Evolutionary conservation across 805 yeast genomes (phyloP).

Genomic region (Yarrowia divulgata): DNA sequence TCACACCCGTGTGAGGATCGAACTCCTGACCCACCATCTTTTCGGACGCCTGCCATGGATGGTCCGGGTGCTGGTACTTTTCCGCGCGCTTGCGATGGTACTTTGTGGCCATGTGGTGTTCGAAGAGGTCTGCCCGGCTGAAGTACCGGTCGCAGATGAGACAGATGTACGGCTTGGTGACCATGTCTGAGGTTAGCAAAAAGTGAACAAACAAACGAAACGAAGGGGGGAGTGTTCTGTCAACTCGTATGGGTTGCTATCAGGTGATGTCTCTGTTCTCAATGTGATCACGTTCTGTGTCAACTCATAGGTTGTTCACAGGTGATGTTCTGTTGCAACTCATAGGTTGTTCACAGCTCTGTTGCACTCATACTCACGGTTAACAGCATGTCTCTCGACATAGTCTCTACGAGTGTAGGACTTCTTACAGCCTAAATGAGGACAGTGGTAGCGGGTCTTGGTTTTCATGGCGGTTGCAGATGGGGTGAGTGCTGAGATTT

Average conservation of each 20-base stretch:
- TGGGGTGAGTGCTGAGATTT: too few relatives aligned
- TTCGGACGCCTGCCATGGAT: constrained; percentile 19
- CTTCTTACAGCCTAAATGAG: constrained; percentile 52
- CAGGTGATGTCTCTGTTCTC: too few relatives aligned
- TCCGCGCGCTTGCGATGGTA: constrained; percentile 48
- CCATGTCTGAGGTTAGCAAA: constrained; percentile 26
- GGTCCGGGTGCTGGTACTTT: constrained; percentile 25
- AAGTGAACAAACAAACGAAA: too few relatives aligned
- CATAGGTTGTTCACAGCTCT: too few relatives aligned
- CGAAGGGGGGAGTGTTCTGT: too few relatives aligned
- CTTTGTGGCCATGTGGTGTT: constrained; percentile 50
- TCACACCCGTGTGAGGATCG: background rate
- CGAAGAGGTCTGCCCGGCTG: constrained; percentile 50
- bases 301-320: too few relatives aligned
- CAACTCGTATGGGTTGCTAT: too few relatives aligned
- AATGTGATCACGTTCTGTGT: too few relatives aligned
- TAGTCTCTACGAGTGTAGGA: constrained; percentile 51
- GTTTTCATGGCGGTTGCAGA: background rate
- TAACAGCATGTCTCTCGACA: constrained; percentile 51
- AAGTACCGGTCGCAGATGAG: constrained; percentile 50
- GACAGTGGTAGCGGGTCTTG: constrained; percentile 46
- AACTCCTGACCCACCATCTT: background rate
- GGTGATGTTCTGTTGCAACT: too few relatives aligned
- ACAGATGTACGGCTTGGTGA: constrained; percentile 43
- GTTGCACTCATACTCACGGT: constrained; percentile 41